phyloP scores from a whole-genome alignment of 2,329 filamentous ascomycete species.

The Xylaria digitata region DNA sequence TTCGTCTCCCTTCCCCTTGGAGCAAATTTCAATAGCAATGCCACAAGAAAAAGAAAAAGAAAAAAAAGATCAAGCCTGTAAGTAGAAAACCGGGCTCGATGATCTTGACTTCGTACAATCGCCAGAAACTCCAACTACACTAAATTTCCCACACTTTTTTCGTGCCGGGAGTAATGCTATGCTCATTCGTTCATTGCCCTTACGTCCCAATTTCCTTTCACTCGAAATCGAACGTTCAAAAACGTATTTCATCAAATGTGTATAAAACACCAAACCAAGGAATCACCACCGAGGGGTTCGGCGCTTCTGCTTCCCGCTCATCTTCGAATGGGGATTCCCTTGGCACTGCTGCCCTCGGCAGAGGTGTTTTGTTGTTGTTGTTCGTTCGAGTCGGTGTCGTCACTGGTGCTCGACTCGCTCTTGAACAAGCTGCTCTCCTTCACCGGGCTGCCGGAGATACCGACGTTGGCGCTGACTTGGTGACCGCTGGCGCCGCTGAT shows the following conservation, averaged over 20 bases:
- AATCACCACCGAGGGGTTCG: background rate
- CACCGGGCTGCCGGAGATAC: constrained; percentile 77
- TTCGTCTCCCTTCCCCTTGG: background rate
- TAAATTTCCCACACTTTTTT: constrained; percentile 10
- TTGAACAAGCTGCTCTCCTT: constrained; percentile 92
- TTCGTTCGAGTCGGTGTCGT: constrained; percentile 59
- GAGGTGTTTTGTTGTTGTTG: constrained; percentile 53
- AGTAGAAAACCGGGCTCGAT: constrained; percentile 4
- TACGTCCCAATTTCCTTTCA: constrained; percentile 2
- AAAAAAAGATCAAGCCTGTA: background rate
- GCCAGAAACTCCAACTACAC: constrained; percentile 19
- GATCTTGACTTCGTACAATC: constrained; percentile 18
- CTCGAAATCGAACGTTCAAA: constrained; percentile 1
- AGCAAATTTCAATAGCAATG: background rate
- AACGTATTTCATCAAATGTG: background rate
- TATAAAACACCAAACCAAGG: background rate
- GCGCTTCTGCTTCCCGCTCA: constrained; percentile 54
- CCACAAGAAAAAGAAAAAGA: constrained; percentile 3
- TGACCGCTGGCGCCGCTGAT: constrained; percentile 57
- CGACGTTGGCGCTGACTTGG: constrained; percentile 52
- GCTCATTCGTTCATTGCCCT: constrained; percentile 9
- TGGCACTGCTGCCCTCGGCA: constrained; percentile 61
- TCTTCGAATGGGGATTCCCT: constrained; percentile 73
- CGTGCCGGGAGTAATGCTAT: constrained; percentile 5
- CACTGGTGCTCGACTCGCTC: constrained; percentile 76